Conservation (phyloP, 2,329 filamentous ascomycete species). For the Ciborinia camelliae region DNA sequence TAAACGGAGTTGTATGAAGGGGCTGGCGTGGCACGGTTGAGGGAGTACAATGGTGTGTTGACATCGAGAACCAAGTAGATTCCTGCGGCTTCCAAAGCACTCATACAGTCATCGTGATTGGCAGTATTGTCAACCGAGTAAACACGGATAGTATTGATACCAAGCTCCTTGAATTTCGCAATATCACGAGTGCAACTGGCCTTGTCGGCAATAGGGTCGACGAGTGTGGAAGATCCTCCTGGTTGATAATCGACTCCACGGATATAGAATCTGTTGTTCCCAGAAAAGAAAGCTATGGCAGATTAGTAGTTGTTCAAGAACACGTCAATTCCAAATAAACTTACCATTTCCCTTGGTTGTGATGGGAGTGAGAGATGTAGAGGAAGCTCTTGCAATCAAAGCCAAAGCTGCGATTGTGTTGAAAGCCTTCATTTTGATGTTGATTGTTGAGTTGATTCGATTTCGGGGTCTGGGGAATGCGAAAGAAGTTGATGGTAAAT, state of each 20-base stretch:
- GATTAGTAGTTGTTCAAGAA: slow-evolving; percentile 10
- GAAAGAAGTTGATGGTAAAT: not conserved
- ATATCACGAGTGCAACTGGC: slow-evolving; percentile 62
- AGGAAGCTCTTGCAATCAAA: slow-evolving; percentile 27
- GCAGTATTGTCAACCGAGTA: slow-evolving; percentile 70
- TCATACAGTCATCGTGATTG: slow-evolving; percentile 68
- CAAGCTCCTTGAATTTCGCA: slow-evolving; percentile 63
- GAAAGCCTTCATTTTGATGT: slow-evolving; percentile 34
- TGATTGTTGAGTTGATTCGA: not conserved
- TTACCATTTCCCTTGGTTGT: slow-evolving; percentile 38
- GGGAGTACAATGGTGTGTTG: slow-evolving; percentile 68
- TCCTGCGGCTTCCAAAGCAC: slow-evolving; percentile 60
- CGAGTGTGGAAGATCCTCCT: slow-evolving; percentile 57
- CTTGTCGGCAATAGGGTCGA: slow-evolving; percentile 61
- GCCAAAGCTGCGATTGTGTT: slow-evolving; percentile 34
- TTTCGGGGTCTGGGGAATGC: not conserved
- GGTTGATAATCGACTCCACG: slow-evolving; percentile 61
- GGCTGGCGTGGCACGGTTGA: slow-evolving; percentile 59
- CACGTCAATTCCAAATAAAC: not conserved
- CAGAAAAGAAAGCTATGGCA: slow-evolving; percentile 34
- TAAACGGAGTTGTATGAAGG: slow-evolving; percentile 67
- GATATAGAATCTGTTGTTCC: slow-evolving; percentile 48
- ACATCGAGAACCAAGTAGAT: slow-evolving; percentile 73
- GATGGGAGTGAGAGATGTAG: slow-evolving; percentile 29
- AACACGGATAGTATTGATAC: slow-evolving; percentile 69